Evolutionary conservation across 768 basidiomycete genomes (phyloP), one percentile per base, ranked within the genome.

Genomic region (Mycena kentingensis): DNA sequence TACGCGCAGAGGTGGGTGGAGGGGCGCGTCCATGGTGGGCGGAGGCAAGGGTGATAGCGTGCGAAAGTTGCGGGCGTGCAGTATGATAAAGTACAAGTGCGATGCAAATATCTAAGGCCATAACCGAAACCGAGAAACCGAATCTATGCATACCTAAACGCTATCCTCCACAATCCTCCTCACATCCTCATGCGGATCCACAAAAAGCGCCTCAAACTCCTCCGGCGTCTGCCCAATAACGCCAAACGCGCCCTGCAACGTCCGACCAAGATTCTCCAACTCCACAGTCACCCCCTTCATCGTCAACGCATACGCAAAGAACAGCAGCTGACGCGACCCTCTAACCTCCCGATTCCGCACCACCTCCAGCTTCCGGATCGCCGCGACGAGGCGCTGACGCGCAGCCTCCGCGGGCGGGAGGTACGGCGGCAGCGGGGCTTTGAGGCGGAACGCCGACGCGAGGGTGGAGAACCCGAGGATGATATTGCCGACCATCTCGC

Each of bases 221-320:
- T 87, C 84, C 3, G 83, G 77, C 18, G 80, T 82, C 55, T 92
- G 84, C 5, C 92, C 91, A 57, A 97, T 93, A 4, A 95, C 91
- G 10, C 96, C 96, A 67, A 97, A 99, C 10, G 91, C 87, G 46
- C 85, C 82, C 66, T 98, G 96, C 53, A 96, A 73, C 22, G 83
- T 88, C 32, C 69, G 70, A 0, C 97, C 96, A 1, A 98, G 74
- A 46, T 73, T 79, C 48, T 97, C 93, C 13, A 99, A 79, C 63
- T 98, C 93, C 46, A 82, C 78, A 8, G 94, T 97, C 32, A 97
- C 90, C 6, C 93, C 93, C 66, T 92, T 88, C 93, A 97, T 95
- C 48, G 91, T 89, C 53, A 94, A 74, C 0, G 91, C 91, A 61
- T 98, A 98, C 1, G 93, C 94, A 61, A 96, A 95, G 72, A 92